A percentile compares a stretch with the other conserved stretches of the same genome.
These are phyloP conservation scores for Diaporthe vaccinii DNA, from an alignment of 2,329 filamentous ascomycete genomes.

Conservation along the genomic window DNA sequence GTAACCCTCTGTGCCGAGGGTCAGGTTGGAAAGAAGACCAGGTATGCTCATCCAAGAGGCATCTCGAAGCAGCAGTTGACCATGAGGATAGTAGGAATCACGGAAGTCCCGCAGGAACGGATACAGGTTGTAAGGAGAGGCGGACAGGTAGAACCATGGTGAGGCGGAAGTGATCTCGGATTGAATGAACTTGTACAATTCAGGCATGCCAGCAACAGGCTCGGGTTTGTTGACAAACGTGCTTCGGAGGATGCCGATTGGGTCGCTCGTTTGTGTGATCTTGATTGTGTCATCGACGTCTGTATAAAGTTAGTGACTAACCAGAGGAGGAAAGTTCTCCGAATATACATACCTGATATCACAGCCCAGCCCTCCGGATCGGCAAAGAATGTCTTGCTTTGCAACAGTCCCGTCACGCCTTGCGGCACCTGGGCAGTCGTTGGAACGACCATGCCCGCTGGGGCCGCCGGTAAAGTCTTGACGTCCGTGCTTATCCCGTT, in stretches of 20 bases:
- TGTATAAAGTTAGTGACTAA: constrained; percentile 46
- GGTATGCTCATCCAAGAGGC: constrained; percentile 87
- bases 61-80: constrained; percentile 87
- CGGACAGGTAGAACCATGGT: constrained; percentile 93
- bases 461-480: constrained; percentile 62
- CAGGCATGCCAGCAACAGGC: constrained; percentile 84
- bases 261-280: constrained; percentile 84
- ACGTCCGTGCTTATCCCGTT: constrained; percentile 80
- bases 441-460: constrained; percentile 61
- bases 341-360: constrained; percentile 72
- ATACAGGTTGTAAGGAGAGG: constrained; percentile 95
- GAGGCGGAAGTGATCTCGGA: constrained; percentile 67
- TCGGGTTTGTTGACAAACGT: constrained; percentile 85
- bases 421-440: constrained; percentile 64
- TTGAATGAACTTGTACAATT: constrained; percentile 80
- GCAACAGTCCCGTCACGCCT: constrained; percentile 66
- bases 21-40: constrained; percentile 84
- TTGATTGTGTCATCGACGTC: constrained; percentile 98
- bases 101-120: constrained; percentile 86
- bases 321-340: background rate
- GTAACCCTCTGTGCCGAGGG: constrained; percentile 85
- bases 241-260: constrained; percentile 82
- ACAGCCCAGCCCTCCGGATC: constrained; percentile 85
- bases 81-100: constrained; percentile 77
- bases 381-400: constrained; percentile 81